These are phyloP conservation scores for Gremmenia infestans DNA, from an alignment of 2,329 filamentous ascomycete species.

Conservation along the genomic window DNA sequence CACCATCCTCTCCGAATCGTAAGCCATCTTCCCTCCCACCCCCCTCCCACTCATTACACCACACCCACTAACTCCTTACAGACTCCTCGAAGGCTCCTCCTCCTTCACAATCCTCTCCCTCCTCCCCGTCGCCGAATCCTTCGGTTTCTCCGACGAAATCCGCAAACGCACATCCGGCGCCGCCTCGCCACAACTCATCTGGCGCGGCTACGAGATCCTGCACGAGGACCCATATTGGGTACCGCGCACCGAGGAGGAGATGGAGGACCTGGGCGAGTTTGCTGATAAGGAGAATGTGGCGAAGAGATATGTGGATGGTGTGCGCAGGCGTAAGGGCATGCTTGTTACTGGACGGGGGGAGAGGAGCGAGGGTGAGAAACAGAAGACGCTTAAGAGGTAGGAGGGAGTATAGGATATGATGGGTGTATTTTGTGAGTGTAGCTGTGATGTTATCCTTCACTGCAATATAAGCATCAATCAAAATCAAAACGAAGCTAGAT, in stretches of 20 bases:
- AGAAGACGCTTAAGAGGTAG: slow-evolving; percentile 61
- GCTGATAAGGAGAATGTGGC: slow-evolving; percentile 94
- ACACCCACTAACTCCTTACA: too few relatives aligned
- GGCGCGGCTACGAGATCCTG: slow-evolving; percentile 85
- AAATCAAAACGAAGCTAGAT: too few relatives aligned
- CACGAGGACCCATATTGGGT: slow-evolving; percentile 99
- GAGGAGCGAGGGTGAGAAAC: slow-evolving; percentile 89
- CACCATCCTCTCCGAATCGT: slow-evolving; percentile 76
- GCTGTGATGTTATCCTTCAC: too few relatives aligned
- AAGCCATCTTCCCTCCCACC: too few relatives aligned
- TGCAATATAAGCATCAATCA: too few relatives aligned
- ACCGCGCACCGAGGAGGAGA: slow-evolving; percentile 89
- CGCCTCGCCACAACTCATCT: slow-evolving; percentile 88
- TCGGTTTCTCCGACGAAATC: slow-evolving; percentile 95
- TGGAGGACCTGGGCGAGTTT: slow-evolving; percentile 92
- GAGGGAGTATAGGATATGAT: too few relatives aligned
- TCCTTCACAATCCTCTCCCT: slow-evolving; percentile 92
- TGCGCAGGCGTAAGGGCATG: slow-evolving; percentile 81
- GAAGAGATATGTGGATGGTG: slow-evolving; percentile 90
- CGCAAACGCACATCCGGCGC: slow-evolving; percentile 87
- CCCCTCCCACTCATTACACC: too few relatives aligned
- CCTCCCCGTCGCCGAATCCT: slow-evolving; percentile 88
- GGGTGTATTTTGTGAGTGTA: too few relatives aligned
- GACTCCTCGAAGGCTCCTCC: slow-evolving; percentile 86
- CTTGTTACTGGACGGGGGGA: slow-evolving; percentile 72